Evolutionary conservation across 352 stramenopile species (phyloP), one percentile per base, ranked within the genome.

Genomic region (Thalassiosira mediterranea): DNA sequence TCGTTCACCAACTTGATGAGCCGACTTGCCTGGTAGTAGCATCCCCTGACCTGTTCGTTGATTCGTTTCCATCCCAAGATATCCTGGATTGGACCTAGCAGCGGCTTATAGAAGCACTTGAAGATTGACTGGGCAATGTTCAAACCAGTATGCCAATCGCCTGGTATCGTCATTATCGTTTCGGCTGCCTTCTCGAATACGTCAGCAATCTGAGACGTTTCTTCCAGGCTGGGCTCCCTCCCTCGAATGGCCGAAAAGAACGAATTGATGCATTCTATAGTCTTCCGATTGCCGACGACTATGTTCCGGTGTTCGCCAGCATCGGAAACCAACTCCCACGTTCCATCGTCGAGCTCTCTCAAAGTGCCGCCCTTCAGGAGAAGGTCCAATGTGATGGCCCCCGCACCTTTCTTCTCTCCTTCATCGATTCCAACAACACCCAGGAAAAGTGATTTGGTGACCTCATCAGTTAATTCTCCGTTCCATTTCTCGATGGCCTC

Each of bases 111-210:
- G 32, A 57, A 74, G 1, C 51, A 28, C 19, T 53, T 67, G 15
- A 51, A 28, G 21, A 74, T 74, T 1, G 53, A 21, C 23, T 58
- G 46, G 1, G 49, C 7, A 34, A 63, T 63, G 19, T 23, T 37
- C 25, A 74, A 23, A 5, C 53, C 54, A 1, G 53, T 28, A 42
- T 74, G 64, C 52, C 51, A 74, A 49, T 66, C 51, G 11, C 64
- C 52, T 15, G 64, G 64, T 8, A 67, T 0, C 53, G 42, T 34
- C 15, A 61, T 49, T 4, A 72, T 15, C 10, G 21, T 5, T 3
- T 2, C 17, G 0, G 59, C 8, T 3, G 38, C n/a, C 13, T 54
- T 40, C 7, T 11, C 8, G 51, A 60, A 67, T 1, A 53, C 29
- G 3, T 58, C 26, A 29, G 53, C 19, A 5, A 56, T 21, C 11